Percentiles rank a stretch among this genome's conserved stretches.
These are phyloP conservation scores for Pseudopyrenochaeta lycopersici DNA, from an alignment of 2,329 filamentous ascomycete species.

Conservation along the genomic window DNA sequence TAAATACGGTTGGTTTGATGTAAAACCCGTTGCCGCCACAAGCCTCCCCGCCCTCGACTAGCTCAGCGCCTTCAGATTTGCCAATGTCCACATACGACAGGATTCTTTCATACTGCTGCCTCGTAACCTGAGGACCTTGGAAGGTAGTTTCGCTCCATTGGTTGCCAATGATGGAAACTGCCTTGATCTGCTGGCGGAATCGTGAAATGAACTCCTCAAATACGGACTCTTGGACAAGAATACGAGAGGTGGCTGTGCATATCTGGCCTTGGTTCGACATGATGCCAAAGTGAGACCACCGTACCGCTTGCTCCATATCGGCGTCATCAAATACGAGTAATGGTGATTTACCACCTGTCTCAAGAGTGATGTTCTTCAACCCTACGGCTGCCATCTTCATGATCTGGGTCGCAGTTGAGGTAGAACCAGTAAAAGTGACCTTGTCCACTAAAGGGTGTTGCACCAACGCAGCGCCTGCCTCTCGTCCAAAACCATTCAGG, in stretches of 20 bases:
- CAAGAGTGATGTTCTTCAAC: slow-evolving; percentile 69
- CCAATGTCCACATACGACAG: slow-evolving; percentile 74
- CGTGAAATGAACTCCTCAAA: slow-evolving; percentile 70
- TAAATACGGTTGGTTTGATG: slow-evolving; percentile 68
- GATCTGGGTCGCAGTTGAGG: slow-evolving; percentile 74
- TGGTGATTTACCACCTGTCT: slow-evolving; percentile 68
- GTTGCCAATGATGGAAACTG: slow-evolving; percentile 72
- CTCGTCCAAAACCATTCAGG: slow-evolving; percentile 74
- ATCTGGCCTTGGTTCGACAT: slow-evolving; percentile 65
- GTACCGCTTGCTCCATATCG: slow-evolving; percentile 69
- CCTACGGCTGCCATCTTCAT: slow-evolving; percentile 77
- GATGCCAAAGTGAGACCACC: slow-evolving; percentile 68
- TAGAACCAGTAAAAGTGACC: slow-evolving; percentile 81
- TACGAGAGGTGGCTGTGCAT: slow-evolving; percentile 67
- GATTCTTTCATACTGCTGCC: slow-evolving; percentile 74
- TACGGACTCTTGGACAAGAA: slow-evolving; percentile 65
- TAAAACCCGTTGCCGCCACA: slow-evolving; percentile 71
- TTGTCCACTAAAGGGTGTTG: slow-evolving; percentile 76
- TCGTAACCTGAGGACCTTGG: slow-evolving; percentile 79
- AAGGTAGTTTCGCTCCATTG: slow-evolving; percentile 74
- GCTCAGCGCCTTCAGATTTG: slow-evolving; percentile 75
- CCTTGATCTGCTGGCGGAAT: slow-evolving; percentile 68
- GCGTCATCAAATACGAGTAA: slow-evolving; percentile 66
- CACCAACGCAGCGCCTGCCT: slow-evolving; percentile 73
- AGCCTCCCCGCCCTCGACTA: slow-evolving; percentile 69